Evolutionary conservation across 768 basidiomycete species (phyloP), one percentile per base, ranked within the genome.

Genomic region (Cyclocybe aegerita): DNA sequence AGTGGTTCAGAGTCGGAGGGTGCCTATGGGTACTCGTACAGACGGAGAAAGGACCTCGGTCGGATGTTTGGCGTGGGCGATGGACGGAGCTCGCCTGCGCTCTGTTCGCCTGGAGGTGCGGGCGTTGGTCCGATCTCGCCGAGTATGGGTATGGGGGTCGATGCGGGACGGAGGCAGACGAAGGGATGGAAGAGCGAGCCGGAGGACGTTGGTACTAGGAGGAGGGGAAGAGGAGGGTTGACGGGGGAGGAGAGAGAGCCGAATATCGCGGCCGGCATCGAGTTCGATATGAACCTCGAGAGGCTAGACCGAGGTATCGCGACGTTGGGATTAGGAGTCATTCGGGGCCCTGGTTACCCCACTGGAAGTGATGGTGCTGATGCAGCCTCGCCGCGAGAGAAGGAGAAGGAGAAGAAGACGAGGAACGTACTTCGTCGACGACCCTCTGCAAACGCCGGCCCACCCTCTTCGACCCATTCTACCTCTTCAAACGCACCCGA

Each of bases 1-100:
- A 57, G 56, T 14, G 56, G 52, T 46, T 54, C 53, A 30, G 57
- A 54, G 41, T 55, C 53, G 11, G 53, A 58, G 30, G 49, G 52
- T 42, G 40, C 23, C 12, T 14, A 15, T 7, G 40, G 39, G 33
- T 2, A 34, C 15, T 38, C 39, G 47, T 39, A 14, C 4, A 16
- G 30, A 15, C 29, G 33, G n/a, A 43, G 43, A 32, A 44, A 29
- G 4, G 3, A 4, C 29, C n/a, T 48, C 15, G 46, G 46, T 1
- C 40, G 40, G 11, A 30, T 16, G 8, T 39, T 31, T 30, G 40
- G 38, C 9, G 5, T 2, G 29, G 12, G 40, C 4, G 16, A 40
- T 32, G 37, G 47, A 4, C 23, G 23, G 23, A 23, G 23, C 23
- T 23, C 23, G 23, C 23, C 23, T 2, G 23, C 23, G 2, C 23